These are phyloP conservation scores for Papiliotrema terrestris DNA, from an alignment of 1,284 basidiomycete genomes.

Conservation along the genomic window DNA sequence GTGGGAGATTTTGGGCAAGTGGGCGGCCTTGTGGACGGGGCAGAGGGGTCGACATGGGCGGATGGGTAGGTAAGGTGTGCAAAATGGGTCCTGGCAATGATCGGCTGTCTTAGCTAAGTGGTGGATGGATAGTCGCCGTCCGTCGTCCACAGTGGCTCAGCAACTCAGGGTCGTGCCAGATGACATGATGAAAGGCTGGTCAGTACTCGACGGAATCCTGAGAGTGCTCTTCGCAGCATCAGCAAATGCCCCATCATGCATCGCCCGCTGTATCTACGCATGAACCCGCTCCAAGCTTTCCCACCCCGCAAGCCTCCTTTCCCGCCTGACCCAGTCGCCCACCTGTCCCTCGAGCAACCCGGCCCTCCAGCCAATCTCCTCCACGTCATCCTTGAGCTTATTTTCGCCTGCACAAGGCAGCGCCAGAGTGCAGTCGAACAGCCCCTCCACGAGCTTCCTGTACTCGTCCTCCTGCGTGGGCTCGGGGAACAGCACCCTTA, in stretches of 20 bases:
- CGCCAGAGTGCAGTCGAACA: constrained; percentile 9
- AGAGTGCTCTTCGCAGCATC: too few species aligned
- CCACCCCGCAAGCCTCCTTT: constrained; percentile 14
- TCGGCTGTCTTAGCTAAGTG: too few species aligned
- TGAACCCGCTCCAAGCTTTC: not conserved
- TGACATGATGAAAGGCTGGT: too few species aligned
- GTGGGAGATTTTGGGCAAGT: not conserved
- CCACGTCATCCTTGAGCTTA: constrained; percentile 5
- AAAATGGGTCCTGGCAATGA: too few species aligned
- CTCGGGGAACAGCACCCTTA: not conserved
- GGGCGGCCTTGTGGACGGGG: not conserved
- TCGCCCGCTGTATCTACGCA: not conserved
- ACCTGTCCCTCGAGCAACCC: constrained; percentile 13
- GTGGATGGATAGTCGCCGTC: too few species aligned
- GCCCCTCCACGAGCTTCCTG: constrained; percentile 6
- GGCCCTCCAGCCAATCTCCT: constrained; percentile 18
- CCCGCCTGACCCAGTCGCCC: constrained; percentile 19
- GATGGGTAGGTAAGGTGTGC: too few species aligned
- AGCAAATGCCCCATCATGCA: too few species aligned
- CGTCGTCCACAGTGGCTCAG: too few species aligned
- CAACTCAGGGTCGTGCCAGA: too few species aligned
- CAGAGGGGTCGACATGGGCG: not conserved
- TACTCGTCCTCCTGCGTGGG: not conserved
- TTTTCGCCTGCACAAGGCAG: not conserved
- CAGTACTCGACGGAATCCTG: too few species aligned